Conservation (phyloP, 768 basidiomycete species). For the Sistotremastrum niveocremeum region DNA sequence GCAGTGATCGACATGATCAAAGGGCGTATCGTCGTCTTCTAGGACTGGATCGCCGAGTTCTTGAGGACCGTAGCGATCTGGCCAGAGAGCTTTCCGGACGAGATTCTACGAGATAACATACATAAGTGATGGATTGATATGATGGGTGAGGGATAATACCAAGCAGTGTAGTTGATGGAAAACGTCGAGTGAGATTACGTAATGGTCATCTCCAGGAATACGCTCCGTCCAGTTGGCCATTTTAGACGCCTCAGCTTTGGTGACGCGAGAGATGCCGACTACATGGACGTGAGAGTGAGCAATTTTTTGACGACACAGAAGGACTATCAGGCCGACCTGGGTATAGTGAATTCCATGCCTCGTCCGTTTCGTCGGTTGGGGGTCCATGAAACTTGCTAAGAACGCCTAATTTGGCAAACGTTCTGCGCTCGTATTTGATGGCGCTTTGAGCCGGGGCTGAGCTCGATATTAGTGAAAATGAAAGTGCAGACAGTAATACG, state of each 20-base stretch:
- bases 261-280: slow-evolving; percentile 13
- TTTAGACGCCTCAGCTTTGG: slow-evolving; percentile 8
- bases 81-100: background rate
- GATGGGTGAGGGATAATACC: slow-evolving; percentile 4
- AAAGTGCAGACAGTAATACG: too few relatives aligned
- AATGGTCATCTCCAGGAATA: slow-evolving; percentile 13
- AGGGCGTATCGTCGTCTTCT: background rate
- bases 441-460: slow-evolving; percentile 11
- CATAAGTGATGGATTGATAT: background rate
- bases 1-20: slow-evolving; percentile 13
- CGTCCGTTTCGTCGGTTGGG: slow-evolving; percentile 11
- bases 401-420: background rate
- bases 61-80: background rate
- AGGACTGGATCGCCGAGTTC: too few relatives aligned
- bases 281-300: background rate
- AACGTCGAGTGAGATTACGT: slow-evolving; percentile 13
- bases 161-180: slow-evolving; percentile 18
- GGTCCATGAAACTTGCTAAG: slow-evolving; percentile 7
- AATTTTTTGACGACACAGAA: background rate
- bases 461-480: too few relatives aligned
- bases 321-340: slow-evolving; percentile 3
- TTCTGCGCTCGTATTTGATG: slow-evolving; percentile 8
- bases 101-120: background rate
- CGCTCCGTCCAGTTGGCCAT: slow-evolving; percentile 12
- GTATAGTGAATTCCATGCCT: slow-evolving; percentile 11